Evolutionary conservation across 306 rosid species (phyloP).

Genomic region (Sindora glabra): DNA sequence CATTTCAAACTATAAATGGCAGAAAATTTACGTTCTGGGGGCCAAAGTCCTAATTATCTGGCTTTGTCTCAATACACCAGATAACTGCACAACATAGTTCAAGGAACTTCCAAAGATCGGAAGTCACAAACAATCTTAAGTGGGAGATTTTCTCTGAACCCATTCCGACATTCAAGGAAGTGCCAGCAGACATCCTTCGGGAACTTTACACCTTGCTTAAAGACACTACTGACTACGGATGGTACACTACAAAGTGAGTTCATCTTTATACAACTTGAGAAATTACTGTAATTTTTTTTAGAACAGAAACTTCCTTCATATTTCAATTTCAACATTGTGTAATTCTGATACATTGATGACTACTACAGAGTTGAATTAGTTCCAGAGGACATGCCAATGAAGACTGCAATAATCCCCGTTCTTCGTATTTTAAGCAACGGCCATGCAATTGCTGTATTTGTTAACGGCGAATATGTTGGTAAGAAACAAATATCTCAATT

Average conservation of each 20-base stretch:
- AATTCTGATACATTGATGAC: neutral
- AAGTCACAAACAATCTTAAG: conserved; percentile 24
- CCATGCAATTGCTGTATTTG: conserved; percentile 56
- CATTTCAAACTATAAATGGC: neutral
- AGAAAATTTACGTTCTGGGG: neutral
- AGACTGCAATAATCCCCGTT: conserved; percentile 28
- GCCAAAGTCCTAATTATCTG: neutral
- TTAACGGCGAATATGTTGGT: conserved; percentile 63
- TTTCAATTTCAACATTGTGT: neutral
- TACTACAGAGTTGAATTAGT: conserved; percentile 46
- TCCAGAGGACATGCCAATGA: conserved; percentile 39
- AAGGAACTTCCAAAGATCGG: conserved; percentile 44
- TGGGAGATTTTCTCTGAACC: conserved; percentile 60
- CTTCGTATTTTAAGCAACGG: conserved; percentile 61
- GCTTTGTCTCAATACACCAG: conserved; percentile 25
- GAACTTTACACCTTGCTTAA: conserved; percentile 71
- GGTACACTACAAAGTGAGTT: conserved; percentile 72
- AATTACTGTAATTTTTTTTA: neutral
- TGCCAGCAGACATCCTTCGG: conserved; percentile 15
- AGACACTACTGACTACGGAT: conserved; percentile 73
- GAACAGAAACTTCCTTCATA: neutral
- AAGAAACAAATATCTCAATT: conserved; percentile 1
- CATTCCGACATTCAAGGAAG: conserved; percentile 38
- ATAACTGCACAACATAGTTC: conserved; percentile 75
- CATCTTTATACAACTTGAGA: neutral